These are phyloP conservation scores for Rhizopus stolonifer DNA, from an alignment of 371 early-diverging fungal species.

Conservation along the genomic window DNA sequence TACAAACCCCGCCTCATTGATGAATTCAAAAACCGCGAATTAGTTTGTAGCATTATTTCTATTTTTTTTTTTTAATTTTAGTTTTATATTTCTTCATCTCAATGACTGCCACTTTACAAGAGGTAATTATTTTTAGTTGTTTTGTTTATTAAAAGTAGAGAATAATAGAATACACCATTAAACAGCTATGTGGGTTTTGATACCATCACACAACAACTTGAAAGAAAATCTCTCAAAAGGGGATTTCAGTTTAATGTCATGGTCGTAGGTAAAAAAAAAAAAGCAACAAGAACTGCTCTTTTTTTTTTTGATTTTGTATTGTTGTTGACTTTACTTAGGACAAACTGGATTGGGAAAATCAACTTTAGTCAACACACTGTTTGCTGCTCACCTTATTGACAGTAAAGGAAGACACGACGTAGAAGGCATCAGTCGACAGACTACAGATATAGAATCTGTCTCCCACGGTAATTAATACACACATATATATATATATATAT, in stretches of 20 bases:
- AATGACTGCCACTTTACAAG: not conserved
- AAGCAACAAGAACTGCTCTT: not conserved
- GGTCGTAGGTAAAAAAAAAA: conserved; percentile 71
- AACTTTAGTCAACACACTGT: conserved; percentile 96
- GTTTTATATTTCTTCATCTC: not conserved
- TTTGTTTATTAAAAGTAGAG: not conserved
- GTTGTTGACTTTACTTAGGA: too few species aligned
- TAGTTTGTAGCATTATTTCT: too few species aligned
- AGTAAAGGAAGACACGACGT: conserved; percentile 75
- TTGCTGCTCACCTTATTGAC: conserved; percentile 83
- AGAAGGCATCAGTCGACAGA: conserved; percentile 70
- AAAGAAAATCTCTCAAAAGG: conserved; percentile 88
- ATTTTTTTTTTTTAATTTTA: too few species aligned
- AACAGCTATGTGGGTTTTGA: conserved; percentile 93
- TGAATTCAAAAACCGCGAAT: too few species aligned
- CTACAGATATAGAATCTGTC: conserved; percentile 80
- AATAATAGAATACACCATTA: conserved; percentile 3
- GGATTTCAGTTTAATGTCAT: conserved; percentile 95
- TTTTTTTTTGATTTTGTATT: too few species aligned
- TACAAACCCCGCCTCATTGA: too few species aligned
- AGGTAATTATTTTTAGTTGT: not conserved
- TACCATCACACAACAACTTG: conserved; percentile 90
- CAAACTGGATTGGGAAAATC: conserved; percentile 98
- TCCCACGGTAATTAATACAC: conserved; percentile 79
- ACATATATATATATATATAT: too few species aligned